These are phyloP conservation scores for Leccinellum luteum DNA, from an alignment of 768 basidiomycete genomes.

Conservation along the genomic window DNA sequence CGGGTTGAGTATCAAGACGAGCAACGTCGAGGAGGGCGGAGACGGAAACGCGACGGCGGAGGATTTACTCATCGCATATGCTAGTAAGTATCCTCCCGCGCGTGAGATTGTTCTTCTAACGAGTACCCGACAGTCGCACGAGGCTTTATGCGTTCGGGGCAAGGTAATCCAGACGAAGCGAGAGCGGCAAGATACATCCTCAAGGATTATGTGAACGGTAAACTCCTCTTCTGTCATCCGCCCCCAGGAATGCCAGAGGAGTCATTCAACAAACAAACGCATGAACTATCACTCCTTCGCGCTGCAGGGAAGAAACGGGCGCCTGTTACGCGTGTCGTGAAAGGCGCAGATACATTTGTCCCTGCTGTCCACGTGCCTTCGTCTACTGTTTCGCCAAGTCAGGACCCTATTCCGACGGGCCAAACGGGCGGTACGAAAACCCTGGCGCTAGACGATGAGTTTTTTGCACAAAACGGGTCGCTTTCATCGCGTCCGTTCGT, in stretches of 20 bases:
- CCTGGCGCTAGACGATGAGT: slow-evolving; percentile 71
- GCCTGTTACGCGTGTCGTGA: slow-evolving; percentile 80
- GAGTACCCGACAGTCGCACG: slow-evolving; percentile 65
- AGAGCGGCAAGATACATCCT: slow-evolving; percentile 88
- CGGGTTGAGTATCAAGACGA: slow-evolving; percentile 71
- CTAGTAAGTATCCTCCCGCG: slow-evolving; percentile 60
- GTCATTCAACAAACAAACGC: slow-evolving; percentile 72
- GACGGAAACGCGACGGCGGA: slow-evolving; percentile 71
- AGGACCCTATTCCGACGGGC: slow-evolving; percentile 25
- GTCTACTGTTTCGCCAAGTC: slow-evolving; percentile 6
- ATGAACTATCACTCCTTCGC: slow-evolving; percentile 55
- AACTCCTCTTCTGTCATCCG: slow-evolving; percentile 85
- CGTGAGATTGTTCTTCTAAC: slow-evolving; percentile 5
- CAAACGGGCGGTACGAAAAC: slow-evolving; percentile 50
- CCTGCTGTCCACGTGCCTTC: slow-evolving; percentile 14
- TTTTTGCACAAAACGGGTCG: slow-evolving; percentile 62
- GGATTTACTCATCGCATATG: slow-evolving; percentile 83
- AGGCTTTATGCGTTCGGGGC: slow-evolving; percentile 89
- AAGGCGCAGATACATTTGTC: slow-evolving; percentile 83
- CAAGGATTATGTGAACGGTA: slow-evolving; percentile 97
- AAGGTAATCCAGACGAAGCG: slow-evolving; percentile 97
- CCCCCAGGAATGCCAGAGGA: slow-evolving; percentile 69
- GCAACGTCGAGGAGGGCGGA: slow-evolving; percentile 76
- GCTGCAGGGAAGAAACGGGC: slow-evolving; percentile 82
- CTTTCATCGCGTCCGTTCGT: slow-evolving; percentile 62